Percentiles rank a stretch among this genome's conserved stretches.
phyloP scores from a whole-genome alignment of 306 rosid genomes.

The Abrus precatorius region DNA sequence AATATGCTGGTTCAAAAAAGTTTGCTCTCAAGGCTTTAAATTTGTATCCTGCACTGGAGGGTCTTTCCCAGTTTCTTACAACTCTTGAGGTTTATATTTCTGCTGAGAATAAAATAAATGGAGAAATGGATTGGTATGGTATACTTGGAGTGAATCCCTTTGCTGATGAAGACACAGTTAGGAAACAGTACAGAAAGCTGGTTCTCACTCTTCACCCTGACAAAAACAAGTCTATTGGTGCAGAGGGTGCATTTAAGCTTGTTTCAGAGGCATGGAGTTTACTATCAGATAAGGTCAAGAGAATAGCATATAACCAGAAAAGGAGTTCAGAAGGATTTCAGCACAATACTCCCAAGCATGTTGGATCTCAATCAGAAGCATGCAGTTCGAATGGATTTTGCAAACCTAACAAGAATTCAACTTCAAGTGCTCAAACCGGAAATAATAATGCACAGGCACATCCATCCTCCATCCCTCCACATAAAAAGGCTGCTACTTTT shows the following conservation, averaged over 20 bases:
- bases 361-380: constrained; percentile 55
- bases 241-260: constrained; percentile 88
- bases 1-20: constrained; percentile 72
- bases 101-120: constrained; percentile 70
- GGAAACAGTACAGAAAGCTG: constrained; percentile 73
- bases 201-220: constrained; percentile 84
- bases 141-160: constrained; percentile 65
- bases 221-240: constrained; percentile 80
- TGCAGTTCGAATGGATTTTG: constrained; percentile 58
- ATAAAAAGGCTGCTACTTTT: constrained; percentile 61
- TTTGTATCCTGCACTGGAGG: constrained; percentile 75
- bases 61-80: constrained; percentile 71
- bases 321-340: constrained; percentile 55
- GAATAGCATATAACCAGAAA: constrained; percentile 62
- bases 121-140: constrained; percentile 85
- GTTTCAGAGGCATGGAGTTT: constrained; percentile 87
- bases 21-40: constrained; percentile 74
- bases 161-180: constrained; percentile 67
- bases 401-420: constrained; percentile 52
- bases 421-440: constrained; percentile 56
- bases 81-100: constrained; percentile 70
- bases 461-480: constrained; percentile 49
- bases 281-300: constrained; percentile 71
- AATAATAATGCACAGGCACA: constrained; percentile 48
- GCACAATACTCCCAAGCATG: constrained; percentile 52